phyloP scores from a whole-genome alignment of 306 rosid species.

The Dryas alaskensis region DNA sequence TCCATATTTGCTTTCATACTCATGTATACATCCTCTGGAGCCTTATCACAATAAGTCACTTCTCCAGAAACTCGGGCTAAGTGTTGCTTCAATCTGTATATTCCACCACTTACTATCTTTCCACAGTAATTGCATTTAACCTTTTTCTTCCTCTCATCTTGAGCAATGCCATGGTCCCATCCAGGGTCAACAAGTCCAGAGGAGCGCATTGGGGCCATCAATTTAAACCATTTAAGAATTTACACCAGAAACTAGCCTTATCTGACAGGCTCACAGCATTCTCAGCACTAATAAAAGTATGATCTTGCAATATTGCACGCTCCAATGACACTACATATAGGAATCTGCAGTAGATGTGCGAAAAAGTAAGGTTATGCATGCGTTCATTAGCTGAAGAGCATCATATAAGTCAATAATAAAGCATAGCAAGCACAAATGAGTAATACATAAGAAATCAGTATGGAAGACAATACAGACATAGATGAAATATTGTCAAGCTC shows the following conservation, averaged over 20 bases:
- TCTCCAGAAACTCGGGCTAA: constrained; percentile 97
- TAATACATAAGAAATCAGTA: neutral
- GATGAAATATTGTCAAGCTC: neutral
- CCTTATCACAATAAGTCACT: constrained; percentile 92
- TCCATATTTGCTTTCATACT: constrained; percentile 88
- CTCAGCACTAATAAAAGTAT: neutral
- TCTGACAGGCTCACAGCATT: constrained; percentile 23
- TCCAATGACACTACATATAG: neutral
- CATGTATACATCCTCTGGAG: constrained; percentile 84
- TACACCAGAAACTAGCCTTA: constrained; percentile 16
- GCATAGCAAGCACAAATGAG: neutral
- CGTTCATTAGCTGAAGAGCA: neutral
- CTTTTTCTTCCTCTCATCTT: constrained; percentile 95
- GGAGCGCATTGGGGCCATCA: constrained; percentile 75
- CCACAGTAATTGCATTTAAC: constrained; percentile 98
- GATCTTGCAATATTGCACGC: constrained; percentile 26
- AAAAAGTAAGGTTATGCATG: neutral
- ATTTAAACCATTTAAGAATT: constrained; percentile 18
- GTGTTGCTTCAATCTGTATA: constrained; percentile 94
- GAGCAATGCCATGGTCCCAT: constrained; percentile 95
- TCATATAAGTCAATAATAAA: neutral
- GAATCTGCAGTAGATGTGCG: neutral
- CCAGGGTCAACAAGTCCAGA: constrained; percentile 90
- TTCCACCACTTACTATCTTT: constrained; percentile 94
- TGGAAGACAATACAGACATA: neutral